phyloP scores from a whole-genome alignment of 1,284 basidiomycete genomes.

The Termitomyces sp. region DNA sequence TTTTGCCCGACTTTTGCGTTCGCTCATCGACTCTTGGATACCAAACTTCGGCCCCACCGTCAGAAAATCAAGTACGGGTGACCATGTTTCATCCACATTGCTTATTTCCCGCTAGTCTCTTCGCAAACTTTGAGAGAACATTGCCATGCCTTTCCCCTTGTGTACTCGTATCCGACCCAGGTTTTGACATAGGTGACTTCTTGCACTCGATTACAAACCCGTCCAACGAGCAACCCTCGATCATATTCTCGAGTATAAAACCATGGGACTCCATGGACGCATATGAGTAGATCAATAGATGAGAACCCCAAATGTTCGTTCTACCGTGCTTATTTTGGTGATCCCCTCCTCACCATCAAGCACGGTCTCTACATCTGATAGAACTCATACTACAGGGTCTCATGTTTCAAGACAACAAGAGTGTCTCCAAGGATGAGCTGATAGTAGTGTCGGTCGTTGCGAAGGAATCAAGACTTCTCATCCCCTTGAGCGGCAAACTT shows the following conservation, averaged over 20 bases:
- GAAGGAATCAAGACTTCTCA: neutral
- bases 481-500: neutral
- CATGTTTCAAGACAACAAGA: neutral
- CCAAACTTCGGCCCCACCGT: neutral
- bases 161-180: neutral
- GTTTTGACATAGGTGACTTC: neutral
- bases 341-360: neutral
- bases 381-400: neutral
- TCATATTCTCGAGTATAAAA: neutral
- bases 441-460: neutral
- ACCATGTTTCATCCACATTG: neutral
- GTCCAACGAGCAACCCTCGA: neutral
- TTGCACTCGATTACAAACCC: neutral
- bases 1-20: neutral
- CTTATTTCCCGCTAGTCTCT: neutral
- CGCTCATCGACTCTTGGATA: neutral
- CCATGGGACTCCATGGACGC: neutral
- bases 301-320: neutral
- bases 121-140: neutral
- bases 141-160: neutral
- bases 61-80: neutral
- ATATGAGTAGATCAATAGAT: neutral
- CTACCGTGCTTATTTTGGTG: neutral
- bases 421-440: constrained; percentile 3
- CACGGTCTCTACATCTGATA: neutral